These are phyloP conservation scores for Didymella sp. DNA, from an alignment of 2,329 filamentous ascomycete genomes.

Conservation along the genomic window DNA sequence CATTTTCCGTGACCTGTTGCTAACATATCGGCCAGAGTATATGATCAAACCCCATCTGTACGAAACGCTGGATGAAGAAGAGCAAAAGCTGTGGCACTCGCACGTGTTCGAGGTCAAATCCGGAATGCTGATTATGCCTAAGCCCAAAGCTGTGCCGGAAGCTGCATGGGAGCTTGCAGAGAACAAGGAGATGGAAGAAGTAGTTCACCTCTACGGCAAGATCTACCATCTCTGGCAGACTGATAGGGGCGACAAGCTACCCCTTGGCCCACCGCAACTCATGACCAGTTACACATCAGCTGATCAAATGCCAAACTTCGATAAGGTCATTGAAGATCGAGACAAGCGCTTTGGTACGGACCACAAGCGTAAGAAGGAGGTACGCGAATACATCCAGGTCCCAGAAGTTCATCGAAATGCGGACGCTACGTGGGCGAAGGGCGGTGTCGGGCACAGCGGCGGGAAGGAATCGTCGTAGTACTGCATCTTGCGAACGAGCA, in stretches of 20 bases:
- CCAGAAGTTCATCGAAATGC: constrained; percentile 58
- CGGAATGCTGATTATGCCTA: constrained; percentile 81
- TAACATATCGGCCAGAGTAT: constrained; percentile 64
- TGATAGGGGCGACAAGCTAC: constrained; percentile 72
- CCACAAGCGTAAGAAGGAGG: constrained; percentile 60
- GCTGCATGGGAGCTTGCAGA: constrained; percentile 77
- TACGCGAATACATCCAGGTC: constrained; percentile 60
- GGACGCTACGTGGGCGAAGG: constrained; percentile 56
- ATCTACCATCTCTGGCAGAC: constrained; percentile 88
- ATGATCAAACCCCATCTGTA: constrained; percentile 79
- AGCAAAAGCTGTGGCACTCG: constrained; percentile 82
- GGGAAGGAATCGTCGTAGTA: background rate
- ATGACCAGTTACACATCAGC: constrained; percentile 67
- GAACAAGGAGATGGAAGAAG: constrained; percentile 79
- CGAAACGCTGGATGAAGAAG: constrained; percentile 67
- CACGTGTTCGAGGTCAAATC: constrained; percentile 77
- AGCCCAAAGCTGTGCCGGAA: constrained; percentile 61
- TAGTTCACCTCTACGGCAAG: constrained; percentile 80
- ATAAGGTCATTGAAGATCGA: constrained; percentile 57
- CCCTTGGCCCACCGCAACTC: constrained; percentile 66
- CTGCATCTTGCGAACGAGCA: no score
- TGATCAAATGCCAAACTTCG: constrained; percentile 57
- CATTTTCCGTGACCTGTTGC: background rate
- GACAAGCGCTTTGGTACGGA: constrained; percentile 63
- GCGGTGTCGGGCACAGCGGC: constrained; percentile 22